Evolutionary conservation across 768 basidiomycete genomes (phyloP).

Genomic region (Boletus rubescentipes): DNA sequence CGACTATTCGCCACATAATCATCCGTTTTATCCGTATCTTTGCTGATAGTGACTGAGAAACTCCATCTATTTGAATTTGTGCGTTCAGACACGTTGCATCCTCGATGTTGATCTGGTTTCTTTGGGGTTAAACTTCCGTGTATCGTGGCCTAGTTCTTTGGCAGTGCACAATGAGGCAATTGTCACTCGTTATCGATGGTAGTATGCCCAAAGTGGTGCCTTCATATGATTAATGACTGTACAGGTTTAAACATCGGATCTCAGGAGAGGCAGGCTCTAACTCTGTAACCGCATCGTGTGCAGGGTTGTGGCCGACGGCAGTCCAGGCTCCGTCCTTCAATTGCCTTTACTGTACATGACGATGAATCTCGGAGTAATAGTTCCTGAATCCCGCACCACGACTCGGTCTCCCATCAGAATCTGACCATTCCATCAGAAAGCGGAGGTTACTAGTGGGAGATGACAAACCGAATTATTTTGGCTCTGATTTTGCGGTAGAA

Average conservation of each 20-base stretch:
- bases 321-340: slow-evolving; percentile 22
- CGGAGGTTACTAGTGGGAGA: slow-evolving; percentile 17
- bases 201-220: slow-evolving; percentile 16
- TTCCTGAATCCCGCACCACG: slow-evolving; percentile 53
- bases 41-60: slow-evolving; percentile 20
- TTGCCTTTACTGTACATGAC: slow-evolving; percentile 53
- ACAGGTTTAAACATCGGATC: slow-evolving; percentile 24
- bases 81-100: slow-evolving; percentile 25
- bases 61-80: slow-evolving; percentile 30
- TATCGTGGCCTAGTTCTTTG: slow-evolving; percentile 17
- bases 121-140: slow-evolving; percentile 11
- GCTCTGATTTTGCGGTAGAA: slow-evolving; percentile 35
- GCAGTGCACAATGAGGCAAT: slow-evolving; percentile 30
- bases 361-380: slow-evolving; percentile 56
- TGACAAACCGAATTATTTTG: slow-evolving; percentile 28
- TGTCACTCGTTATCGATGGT: slow-evolving; percentile 17
- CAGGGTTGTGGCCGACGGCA: slow-evolving; percentile 8
- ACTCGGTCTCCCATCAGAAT: slow-evolving; percentile 48
- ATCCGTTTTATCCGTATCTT: slow-evolving; percentile 17
- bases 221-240: slow-evolving; percentile 21
- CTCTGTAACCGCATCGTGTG: slow-evolving; percentile 22
- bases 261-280: slow-evolving; percentile 21
- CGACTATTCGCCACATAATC: background rate
- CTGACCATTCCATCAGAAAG: slow-evolving; percentile 37
- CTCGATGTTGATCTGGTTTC: slow-evolving; percentile 24